A percentile compares a stretch with the other conserved stretches of the same genome.
These are phyloP conservation scores for Colletotrichum endophyticum DNA, from an alignment of 2,329 filamentous ascomycete species.

Conservation along the genomic window DNA sequence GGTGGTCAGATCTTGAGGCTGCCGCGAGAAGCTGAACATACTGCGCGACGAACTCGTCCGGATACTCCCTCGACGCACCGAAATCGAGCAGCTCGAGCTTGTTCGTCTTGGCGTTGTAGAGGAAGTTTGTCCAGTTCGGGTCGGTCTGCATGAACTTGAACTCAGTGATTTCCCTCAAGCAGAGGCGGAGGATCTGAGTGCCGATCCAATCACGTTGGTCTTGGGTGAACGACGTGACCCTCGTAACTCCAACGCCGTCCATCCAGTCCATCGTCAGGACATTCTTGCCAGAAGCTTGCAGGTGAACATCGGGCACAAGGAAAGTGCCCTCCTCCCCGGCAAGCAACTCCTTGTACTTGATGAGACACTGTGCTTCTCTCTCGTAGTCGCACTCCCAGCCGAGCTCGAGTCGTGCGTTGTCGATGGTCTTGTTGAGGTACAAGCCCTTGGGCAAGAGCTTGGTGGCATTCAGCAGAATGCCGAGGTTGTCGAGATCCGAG, in stretches of 20 bases:
- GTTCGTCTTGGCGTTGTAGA: constrained; percentile 76
- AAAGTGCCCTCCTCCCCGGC: constrained; percentile 76
- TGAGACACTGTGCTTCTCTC: constrained; percentile 83
- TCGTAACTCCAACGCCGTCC: constrained; percentile 84
- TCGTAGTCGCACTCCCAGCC: constrained; percentile 97
- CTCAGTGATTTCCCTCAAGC: constrained; percentile 89
- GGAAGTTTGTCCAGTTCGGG: constrained; percentile 99
- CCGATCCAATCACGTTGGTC: constrained; percentile 94
- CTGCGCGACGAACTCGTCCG: constrained; percentile 75
- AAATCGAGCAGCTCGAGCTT: constrained; percentile 94
- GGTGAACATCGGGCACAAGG: constrained; percentile 77
- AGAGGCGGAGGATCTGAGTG: constrained; percentile 89
- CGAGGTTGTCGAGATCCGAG: constrained; percentile 93
- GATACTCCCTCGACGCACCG: constrained; percentile 88
- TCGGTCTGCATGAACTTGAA: constrained; percentile 99
- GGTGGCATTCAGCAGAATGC: constrained; percentile 87
- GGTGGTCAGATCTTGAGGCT: constrained; percentile 73
- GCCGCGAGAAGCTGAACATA: constrained; percentile 85
- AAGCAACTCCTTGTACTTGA: constrained; percentile 79
- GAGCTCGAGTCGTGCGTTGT: constrained; percentile 89
- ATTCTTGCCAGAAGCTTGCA: constrained; percentile 81
- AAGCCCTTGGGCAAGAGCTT: constrained; percentile 88
- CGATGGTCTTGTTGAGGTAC: constrained; percentile 96
- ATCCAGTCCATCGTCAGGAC: constrained; percentile 95
- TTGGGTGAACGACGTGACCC: constrained; percentile 76